Evolutionary conservation across 2,329 filamentous ascomycete genomes (phyloP), one percentile per base, ranked within the genome.

Genomic region (Capronia americana): DNA sequence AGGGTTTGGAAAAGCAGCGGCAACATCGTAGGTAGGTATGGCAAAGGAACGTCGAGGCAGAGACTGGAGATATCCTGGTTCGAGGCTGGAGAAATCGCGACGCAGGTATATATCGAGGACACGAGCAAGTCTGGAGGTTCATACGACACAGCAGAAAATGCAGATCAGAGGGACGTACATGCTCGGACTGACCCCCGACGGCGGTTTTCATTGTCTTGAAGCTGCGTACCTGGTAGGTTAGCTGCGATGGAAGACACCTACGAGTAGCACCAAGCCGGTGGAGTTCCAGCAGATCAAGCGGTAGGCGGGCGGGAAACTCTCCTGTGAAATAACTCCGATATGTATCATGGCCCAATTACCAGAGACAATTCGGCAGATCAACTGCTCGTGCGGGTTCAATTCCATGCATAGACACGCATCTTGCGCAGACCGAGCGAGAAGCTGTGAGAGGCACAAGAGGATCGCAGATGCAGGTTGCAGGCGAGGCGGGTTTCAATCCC

Each of bases 1-100:
- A 53, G 64, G 56, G 28, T 57, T 61, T 23, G 74, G 55, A 26
- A 71, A 48, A 66, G 30, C 23, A 70, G 20, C 12, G 41, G 46
- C 14, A 68, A 34, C 65, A 68, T 68, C 26, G 38, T 44, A n/a
- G 17, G 38, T 44, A 20, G 17, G 38, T 44, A 12, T 59, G 30
- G 4, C 20, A 32, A 51, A 26, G 48, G 46, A 26, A 26, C 11
- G 46, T 51, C 17, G 24, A 2, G 4, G 8, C 10, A 28, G 12
- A 20, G 48, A 26, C 20, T 23, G 24, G 20, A 28, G 48, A 44
- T n/a, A 44, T n/a, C 2, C 14, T 7, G 4, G 38, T 2, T 44
- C 5, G 38, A 5, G 14, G 20, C 38, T 6, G 38, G 5, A 44
- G 38, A 7, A n/a, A 17, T 44, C 38, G 38, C 17, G 17, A 44